These are phyloP conservation scores for Exophiala oligosperma DNA, from an alignment of 2,329 filamentous ascomycete species.

Conservation along the genomic window DNA sequence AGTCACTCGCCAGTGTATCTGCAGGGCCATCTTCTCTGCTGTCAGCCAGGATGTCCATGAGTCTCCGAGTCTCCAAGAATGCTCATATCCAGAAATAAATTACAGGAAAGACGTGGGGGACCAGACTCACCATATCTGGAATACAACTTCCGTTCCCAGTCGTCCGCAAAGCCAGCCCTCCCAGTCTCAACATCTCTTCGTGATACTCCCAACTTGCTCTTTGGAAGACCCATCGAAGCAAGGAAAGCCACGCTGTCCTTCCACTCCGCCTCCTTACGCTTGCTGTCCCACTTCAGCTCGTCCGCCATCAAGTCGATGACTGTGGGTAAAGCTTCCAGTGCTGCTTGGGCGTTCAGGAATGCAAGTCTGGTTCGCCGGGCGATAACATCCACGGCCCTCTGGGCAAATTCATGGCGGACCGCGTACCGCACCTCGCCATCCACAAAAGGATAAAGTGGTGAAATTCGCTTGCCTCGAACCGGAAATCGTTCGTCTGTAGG, in stretches of 20 bases:
- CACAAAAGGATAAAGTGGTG: conserved; percentile 80
- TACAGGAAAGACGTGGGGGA: not conserved
- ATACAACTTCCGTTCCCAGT: conserved; percentile 41
- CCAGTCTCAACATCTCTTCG: conserved; percentile 61
- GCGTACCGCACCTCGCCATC: conserved; percentile 91
- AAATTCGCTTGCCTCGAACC: conserved; percentile 76
- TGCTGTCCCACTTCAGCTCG: conserved; percentile 75
- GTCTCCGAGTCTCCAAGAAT: too few species aligned
- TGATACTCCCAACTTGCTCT: conserved; percentile 55
- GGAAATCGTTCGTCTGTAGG: conserved; percentile 80
- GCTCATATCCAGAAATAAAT: too few species aligned
- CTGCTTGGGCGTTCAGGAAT: conserved; percentile 89
- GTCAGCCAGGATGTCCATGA: not conserved
- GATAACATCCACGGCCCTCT: conserved; percentile 85
- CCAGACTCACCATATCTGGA: conserved; percentile 42
- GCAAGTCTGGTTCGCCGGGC: conserved; percentile 81
- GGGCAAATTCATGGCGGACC: conserved; percentile 84
- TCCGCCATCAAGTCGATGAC: conserved; percentile 88
- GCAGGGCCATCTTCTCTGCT: conserved; percentile 50
- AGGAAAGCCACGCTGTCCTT: conserved; percentile 64
- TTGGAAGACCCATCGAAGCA: conserved; percentile 62
- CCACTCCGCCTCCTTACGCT: conserved; percentile 78
- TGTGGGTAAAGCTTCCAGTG: conserved; percentile 77
- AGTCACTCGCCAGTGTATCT: conserved; percentile 53
- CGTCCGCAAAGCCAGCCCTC: conserved; percentile 46